Base-by-base conservation (phyloP, 192 early-diverging fungal species). In the Lobulomyces angularis region DNA sequence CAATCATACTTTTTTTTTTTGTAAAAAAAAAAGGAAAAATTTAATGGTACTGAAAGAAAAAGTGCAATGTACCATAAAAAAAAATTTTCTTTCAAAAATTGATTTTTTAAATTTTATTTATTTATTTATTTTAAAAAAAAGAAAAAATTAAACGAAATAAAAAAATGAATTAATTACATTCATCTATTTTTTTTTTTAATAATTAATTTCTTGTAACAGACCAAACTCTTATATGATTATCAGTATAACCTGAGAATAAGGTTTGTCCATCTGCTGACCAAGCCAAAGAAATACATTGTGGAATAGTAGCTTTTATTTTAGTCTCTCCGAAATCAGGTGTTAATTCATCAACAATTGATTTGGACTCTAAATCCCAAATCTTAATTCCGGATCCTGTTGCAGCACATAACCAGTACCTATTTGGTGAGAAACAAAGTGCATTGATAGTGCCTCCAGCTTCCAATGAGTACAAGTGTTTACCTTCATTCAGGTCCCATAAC, bases 401-500 rank as follows among this genome's bases (percentile, higher is more conserved):
- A 61, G 91, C 94, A 79, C 88, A 92, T 62, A 98, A 79, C 94
- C 94, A 98, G 88, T 98, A 98, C 45, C 91, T 79, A 88, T 98
- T 96, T 62, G 94, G 94, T 55, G 90, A 94, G 85, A 98, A 98
- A 54, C 82, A 81, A 39, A 98, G 76, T 50, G 91, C 80, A 80
- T 98, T 86, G 84, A 98, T 88, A 61, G 80, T 69, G 66, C 84
- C 83, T 45, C 81, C 87, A 59, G 88, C 91, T 66, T 92, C 90
- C 43, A 98, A 74, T 41, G 90, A 90, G 86, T 98, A 95, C 62
- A 98, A 78, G 89, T 98, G 94, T 85, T 96, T 95, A 80, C 80
- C 83, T 59, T 98, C 94, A 77, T 96, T 96, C 46, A 98, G 74
- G 65, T 98, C 94, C 94, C 94, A 98, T 51, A 98, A 81, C 90